Evolutionary conservation across 257 asterid species (phyloP), one percentile per base, ranked within the genome.

Genomic region (Lantana camara): DNA sequence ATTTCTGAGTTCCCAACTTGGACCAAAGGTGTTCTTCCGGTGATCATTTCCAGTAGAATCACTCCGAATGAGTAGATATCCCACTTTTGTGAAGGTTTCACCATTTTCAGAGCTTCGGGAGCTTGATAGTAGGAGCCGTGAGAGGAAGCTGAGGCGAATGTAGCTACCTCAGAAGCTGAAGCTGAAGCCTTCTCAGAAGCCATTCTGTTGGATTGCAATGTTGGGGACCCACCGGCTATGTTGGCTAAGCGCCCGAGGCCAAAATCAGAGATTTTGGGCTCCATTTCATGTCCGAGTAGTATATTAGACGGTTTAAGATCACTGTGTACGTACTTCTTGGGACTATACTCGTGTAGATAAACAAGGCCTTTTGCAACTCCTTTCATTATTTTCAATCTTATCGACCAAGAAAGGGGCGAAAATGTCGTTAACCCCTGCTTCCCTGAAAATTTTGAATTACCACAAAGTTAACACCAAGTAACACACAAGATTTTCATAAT

Each of bases 71-170:
- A 89, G 75, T 85, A 93, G 59, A 89, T 67, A 61, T 93, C 98
- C 98, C 97, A 92, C 63, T 92, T 92, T 52, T 93, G 96, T 2
- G 98, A 93, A 1, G 98, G 97, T 56, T 90, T 90, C 29, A 92
- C 93, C 14, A 75, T 80, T 71, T 85, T 89, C 20, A 86, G 59
- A 0, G 90, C 84, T 77, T 94, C 99, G 0, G 97, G 99, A 1
- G 97, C 96, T 73, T 89, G 97, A 67, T 92, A 90, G 51, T 22
- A 73, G 2, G 90, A 78, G 27, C 87, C 82, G 0, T 73, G 72
- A 3, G 83, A 70, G 23, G 91, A 66, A 46, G 80, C 57, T n/a
- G 95, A 76, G 13, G 85, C 60, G 30, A 76, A 74, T 14, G 87
- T 72, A 0, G 82, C 73, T 3, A 67, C 79, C 56, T 83, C 91